These are phyloP conservation scores for Alectoria sarmentosa DNA, from an alignment of 495 filamentous ascomycete genomes.

Conservation along the genomic window DNA sequence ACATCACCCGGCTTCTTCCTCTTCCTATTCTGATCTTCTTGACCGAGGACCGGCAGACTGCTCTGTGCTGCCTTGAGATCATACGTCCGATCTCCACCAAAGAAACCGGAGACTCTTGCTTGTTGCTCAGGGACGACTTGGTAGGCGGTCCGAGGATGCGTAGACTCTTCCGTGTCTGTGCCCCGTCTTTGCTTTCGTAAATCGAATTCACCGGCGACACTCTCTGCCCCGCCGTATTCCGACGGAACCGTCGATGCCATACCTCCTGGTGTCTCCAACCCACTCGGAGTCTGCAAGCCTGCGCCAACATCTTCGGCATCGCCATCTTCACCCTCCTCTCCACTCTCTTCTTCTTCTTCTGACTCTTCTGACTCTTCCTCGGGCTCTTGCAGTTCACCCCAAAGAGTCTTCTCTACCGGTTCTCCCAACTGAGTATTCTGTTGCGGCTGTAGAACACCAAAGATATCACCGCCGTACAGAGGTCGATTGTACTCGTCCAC, in stretches of 20 bases:
- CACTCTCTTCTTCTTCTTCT: slow-evolving; percentile 75
- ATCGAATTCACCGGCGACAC: slow-evolving; percentile 80
- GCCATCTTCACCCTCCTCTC: slow-evolving; percentile 56
- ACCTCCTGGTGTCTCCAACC: slow-evolving; percentile 74
- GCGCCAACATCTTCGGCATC: slow-evolving; percentile 42
- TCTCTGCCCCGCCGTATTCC: slow-evolving; percentile 65
- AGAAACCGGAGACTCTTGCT: slow-evolving; percentile 81
- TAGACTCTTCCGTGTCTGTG: slow-evolving; percentile 79
- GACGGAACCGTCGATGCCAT: slow-evolving; percentile 72
- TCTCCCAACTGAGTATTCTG: slow-evolving; percentile 58
- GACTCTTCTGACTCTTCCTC: slow-evolving; percentile 79
- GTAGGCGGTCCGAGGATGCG: slow-evolving; percentile 67
- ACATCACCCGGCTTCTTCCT: slow-evolving; percentile 94
- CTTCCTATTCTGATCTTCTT: slow-evolving; percentile 73
- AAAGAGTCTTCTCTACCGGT: slow-evolving; percentile 79
- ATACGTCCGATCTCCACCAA: slow-evolving; percentile 88
- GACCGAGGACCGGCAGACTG: slow-evolving; percentile 65
- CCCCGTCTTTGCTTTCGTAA: slow-evolving; percentile 81
- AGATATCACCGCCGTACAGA: slow-evolving; percentile 88
- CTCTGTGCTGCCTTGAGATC: slow-evolving; percentile 56
- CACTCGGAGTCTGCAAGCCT: slow-evolving; percentile 66
- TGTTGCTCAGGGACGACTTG: slow-evolving; percentile 86
- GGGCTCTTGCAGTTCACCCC: slow-evolving; percentile 87
- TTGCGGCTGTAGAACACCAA: slow-evolving; percentile 69
- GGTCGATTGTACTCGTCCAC: slow-evolving; percentile 87